Evolutionary conservation across 345 rosid species (phyloP), one percentile per base, ranked within the genome.

Genomic region (Barbarea vulgaris): DNA sequence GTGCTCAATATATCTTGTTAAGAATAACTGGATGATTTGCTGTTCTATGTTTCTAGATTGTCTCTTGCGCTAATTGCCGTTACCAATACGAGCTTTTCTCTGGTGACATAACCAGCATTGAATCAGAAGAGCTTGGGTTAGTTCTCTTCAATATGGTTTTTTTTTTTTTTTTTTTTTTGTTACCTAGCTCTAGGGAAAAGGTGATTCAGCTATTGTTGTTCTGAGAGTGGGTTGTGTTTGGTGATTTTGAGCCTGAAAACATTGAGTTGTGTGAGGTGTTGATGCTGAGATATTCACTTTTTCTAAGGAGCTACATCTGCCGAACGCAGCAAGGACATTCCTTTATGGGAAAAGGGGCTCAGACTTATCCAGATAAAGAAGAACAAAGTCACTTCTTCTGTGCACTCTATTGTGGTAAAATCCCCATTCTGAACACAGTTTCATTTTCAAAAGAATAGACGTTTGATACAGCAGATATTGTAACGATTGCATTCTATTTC

Each of bases 241-340:
- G 15, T 7, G 69, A 51, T 31, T 59, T 59, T 65, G 25, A 9
- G 2, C 69, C 63, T 59, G 50, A 15, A 47, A 62, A 31, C 22
- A 41, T 48, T 72, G 69, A 78, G 63, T 67, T 48, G 75, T 84
- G 81, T 85, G 74, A 81, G 88, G 84, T 85, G 89, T 92, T 90
- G 97, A 95, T 95, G 84, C 78, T 83, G 93, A 83, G 90, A 92
- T 81, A 90, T 88, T 90, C 93, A 90, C 96, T 86, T 90, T 83
- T 83, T 86, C 96, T 92, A 95, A 92, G 99, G 99, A 88, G 83
- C 91, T 90, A 83, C 97, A 87, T 91, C 89, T 95, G 89, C 91
- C 91, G 96, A 89, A 95, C 99, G 97, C 99, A 92, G 97, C 91
- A 90, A 85, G 86, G 97, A 92, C 72, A 83, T 89, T 81, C 90